phyloP scores from a whole-genome alignment of 2,329 filamentous ascomycete genomes.

The Paradendryphiella salina region DNA sequence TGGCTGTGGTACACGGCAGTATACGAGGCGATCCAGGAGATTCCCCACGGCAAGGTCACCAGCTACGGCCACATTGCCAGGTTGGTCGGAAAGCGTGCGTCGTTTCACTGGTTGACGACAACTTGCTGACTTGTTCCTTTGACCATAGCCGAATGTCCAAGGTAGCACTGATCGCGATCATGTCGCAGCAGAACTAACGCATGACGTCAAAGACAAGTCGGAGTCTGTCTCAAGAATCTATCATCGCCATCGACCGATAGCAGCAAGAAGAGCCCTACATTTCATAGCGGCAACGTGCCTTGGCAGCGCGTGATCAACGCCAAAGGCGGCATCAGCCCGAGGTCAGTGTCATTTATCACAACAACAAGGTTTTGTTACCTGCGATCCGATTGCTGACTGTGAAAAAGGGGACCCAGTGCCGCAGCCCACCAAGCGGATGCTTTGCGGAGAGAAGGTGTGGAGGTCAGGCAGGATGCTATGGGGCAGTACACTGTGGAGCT shows the following conservation, averaged over 20 bases:
- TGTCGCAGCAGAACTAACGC: constrained; percentile 43
- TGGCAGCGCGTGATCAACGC: constrained; percentile 94
- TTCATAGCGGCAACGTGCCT: constrained; percentile 78
- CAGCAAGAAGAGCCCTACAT: constrained; percentile 53
- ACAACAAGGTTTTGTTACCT: constrained; percentile 17
- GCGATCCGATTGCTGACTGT: constrained; percentile 25
- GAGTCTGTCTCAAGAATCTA: constrained; percentile 86
- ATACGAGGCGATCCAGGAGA: constrained; percentile 81
- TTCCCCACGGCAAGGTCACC: constrained; percentile 81
- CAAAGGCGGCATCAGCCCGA: constrained; percentile 81
- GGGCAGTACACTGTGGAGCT: constrained; percentile 56
- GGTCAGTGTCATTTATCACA: constrained; percentile 56
- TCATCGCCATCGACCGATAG: constrained; percentile 55
- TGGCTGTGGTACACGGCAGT: constrained; percentile 75
- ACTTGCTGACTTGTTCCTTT: constrained; percentile 28
- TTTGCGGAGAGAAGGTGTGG: constrained; percentile 53
- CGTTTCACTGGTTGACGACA: constrained; percentile 12
- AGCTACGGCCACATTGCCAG: constrained; percentile 81
- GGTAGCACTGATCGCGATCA: constrained; percentile 39
- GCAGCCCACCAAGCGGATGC: constrained; percentile 53
- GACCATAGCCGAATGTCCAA: constrained; percentile 52
- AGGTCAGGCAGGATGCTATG: constrained; percentile 51
- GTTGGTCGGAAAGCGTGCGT: constrained; percentile 72
- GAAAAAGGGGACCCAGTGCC: constrained; percentile 50
- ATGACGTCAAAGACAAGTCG: constrained; percentile 69